Evolutionary conservation across 371 early-diverging fungal genomes (phyloP), one percentile per base, ranked within the genome.

Genomic region (Actinomortierella ambigua): DNA sequence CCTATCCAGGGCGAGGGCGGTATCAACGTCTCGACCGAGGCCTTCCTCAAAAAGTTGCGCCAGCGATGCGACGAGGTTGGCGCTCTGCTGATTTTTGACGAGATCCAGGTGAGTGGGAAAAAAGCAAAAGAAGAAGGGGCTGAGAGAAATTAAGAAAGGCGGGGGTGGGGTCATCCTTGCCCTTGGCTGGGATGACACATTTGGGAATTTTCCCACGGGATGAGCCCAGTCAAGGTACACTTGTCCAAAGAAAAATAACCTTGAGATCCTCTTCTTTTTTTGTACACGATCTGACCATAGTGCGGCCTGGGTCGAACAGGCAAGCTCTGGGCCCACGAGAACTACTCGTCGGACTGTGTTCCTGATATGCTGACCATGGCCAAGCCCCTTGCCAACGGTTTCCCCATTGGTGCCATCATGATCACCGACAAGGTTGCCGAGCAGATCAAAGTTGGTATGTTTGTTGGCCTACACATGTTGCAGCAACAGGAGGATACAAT

Each of bases 1-100:
- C 97, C 97, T 2, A 83, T 98, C 58, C 97, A 97, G 76, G 98
- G 98, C 40, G 98, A 98, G 76, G 98, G 97, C 53, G 97, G 98
- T 57, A 82, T 98, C 53, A 83, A 85, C 62, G 64, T 81, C 24
- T 93, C 93, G 0, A 79, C 76, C 0, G 67, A 76, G 1, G 90
- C 86, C 40, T 97, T 96, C 63, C 69, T 97, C 63, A 69, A 83
- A 51, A 86, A 88, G 7, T 60, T 97, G 43, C 86, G 95, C 40
- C 70, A 84, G 39, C 82, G 87, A 18, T 96, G 96, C 75, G 83
- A 93, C 67, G 86, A 93, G 54, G 87, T 88, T 20, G 91, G 90
- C 15, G 91, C 93, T 5, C 53, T 97, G 51, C 80, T 98, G 75
- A 96, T 97, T 57, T 93, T 82, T 76, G 98, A 98, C 82, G 98